phyloP scores from a whole-genome alignment of 1,139 yeast species.

The Meyerozyma carpophila region DNA sequence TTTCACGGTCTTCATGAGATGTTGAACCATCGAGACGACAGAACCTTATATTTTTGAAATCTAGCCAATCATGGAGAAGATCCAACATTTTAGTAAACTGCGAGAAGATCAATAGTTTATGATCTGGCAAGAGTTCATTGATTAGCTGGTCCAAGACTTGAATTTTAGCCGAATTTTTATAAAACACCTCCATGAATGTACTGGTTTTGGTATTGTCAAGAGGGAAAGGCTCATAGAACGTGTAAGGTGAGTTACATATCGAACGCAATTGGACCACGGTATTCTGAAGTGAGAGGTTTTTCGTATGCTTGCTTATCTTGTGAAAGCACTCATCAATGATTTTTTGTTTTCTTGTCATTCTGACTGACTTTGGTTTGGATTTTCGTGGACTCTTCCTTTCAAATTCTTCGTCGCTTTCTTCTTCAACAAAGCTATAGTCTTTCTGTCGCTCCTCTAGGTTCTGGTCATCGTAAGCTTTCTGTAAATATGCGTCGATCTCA shows the following conservation, averaged over 20 bases:
- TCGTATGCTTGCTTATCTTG: conserved; percentile 16
- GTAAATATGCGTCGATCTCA: conserved; percentile 37
- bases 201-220: conserved; percentile 27
- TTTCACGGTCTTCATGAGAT: conserved; percentile 59
- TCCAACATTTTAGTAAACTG: conserved; percentile 82
- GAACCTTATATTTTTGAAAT: conserved; percentile 30
- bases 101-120: conserved; percentile 73
- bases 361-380: conserved; percentile 3
- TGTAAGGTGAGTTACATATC: conserved; percentile 79
- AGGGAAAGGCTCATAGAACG: conserved; percentile 75
- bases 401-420: conserved; percentile 26
- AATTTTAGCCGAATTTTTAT: conserved; percentile 64
- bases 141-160: conserved; percentile 63
- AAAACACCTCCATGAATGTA: conserved; percentile 25
- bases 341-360: conserved; percentile 10
- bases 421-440: conserved; percentile 14
- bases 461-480: conserved; percentile 13
- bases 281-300: conserved; percentile 45
- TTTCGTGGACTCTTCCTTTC: conserved; percentile 5
- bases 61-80: conserved; percentile 62
- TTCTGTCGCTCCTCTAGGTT: neutral
- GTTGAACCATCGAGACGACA: conserved; percentile 79
- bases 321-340: conserved; percentile 14
- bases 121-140: conserved; percentile 45
- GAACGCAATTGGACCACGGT: conserved; percentile 77